phyloP scores from a whole-genome alignment of 495 filamentous ascomycete species.

The Penicillium diatomitis region DNA sequence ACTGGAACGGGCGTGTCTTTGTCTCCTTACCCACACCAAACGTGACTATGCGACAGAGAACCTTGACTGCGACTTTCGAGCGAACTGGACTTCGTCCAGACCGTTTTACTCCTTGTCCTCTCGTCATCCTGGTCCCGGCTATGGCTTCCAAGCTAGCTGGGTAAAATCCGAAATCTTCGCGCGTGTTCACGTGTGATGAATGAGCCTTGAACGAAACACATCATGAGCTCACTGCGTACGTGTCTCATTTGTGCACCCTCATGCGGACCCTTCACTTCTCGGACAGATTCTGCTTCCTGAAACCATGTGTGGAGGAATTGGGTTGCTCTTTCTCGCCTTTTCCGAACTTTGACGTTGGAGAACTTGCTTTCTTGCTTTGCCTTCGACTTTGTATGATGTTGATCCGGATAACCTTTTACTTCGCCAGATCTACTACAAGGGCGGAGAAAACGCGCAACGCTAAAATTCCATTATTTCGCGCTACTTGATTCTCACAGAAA shows the following conservation, averaged over 20 bases:
- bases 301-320: constrained; percentile 3
- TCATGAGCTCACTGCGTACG: background rate
- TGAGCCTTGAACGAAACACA: constrained; percentile 44
- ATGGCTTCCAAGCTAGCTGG: constrained; percentile 7
- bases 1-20: constrained; percentile 14
- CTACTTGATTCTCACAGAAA: no score
- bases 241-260: no score
- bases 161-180: constrained; percentile 4
- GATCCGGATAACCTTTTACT: background rate
- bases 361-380: constrained; percentile 1
- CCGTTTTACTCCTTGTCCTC: constrained; percentile 5
- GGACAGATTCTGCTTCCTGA: constrained; percentile 1
- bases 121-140: constrained; percentile 1
- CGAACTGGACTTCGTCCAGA: constrained; percentile 1
- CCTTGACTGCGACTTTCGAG: constrained; percentile 5
- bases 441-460: background rate
- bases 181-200: constrained; percentile 16
- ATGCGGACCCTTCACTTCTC: no score
- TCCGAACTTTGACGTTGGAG: background rate
- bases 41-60: constrained; percentile 6
- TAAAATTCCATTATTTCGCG: background rate
- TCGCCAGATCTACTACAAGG: constrained; percentile 2
- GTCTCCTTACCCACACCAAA: constrained; percentile 12
- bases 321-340: background rate
- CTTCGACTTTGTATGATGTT: background rate